Evolutionary conservation across 169 alveolate species (phyloP), one percentile per base, ranked within the genome.

Genomic region (Theileria sp.): DNA sequence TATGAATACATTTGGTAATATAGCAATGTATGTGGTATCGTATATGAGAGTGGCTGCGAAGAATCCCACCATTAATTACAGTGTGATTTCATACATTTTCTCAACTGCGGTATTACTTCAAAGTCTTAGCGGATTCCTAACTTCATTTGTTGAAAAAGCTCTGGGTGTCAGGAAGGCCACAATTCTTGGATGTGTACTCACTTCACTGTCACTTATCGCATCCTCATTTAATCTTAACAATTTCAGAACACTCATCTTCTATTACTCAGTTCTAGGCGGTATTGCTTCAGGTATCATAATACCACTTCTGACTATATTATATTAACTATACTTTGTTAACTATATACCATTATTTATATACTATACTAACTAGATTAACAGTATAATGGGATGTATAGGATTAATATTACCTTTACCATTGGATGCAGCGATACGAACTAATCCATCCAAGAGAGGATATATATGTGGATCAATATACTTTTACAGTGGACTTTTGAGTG

Each of bases 21-120:
- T 90, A 17, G 87, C 88, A 62, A 85, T 87, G 26, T 85, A 90
- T 77, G 70, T 90, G 44, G 87, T 83, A 32, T 79, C 91, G 17
- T 90, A 90, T 76, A 87, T 90, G 92, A 66, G 86, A 17, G 81
- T 84, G 30, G 49, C 87, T 58, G 92, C 93, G 21, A 30, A 25
- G 58, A 68, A 76, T 60, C 32, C 65, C 26, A 21, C 15, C 17
- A 72, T 70, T 30, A 68, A 51, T 32, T 61, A 76, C 68, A 30
- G 78, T 19, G 17, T 58, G 19, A 25, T 76, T 56, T 67, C 86
- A 10, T 26, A 34, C 28, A 70, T 78, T 15, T 84, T 44, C 82
- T 51, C 72, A 8, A 60, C 78, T 17, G 70, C 82, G 12, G 56
- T 77, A 76, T 34, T 75, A 23, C 19, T 69, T 62, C 90, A 84